phyloP scores from a whole-genome alignment of 805 yeast genomes.

The Candida pseudoglaebosa region DNA sequence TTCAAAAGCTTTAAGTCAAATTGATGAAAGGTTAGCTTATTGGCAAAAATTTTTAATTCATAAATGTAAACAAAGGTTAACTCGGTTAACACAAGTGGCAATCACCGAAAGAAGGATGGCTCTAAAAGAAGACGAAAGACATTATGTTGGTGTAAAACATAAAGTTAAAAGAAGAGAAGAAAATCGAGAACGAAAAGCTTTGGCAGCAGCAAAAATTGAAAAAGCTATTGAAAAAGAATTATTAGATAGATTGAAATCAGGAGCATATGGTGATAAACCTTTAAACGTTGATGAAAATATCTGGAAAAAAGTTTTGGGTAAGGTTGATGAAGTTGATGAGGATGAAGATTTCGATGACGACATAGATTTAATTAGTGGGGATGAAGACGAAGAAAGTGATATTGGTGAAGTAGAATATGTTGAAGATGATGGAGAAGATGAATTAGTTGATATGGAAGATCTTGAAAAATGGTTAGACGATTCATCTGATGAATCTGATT shows the following conservation, averaged over 20 bases:
- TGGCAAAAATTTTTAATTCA: constrained; percentile 92
- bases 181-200: constrained; percentile 92
- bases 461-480: constrained; percentile 79
- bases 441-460: constrained; percentile 89
- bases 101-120: constrained; percentile 93
- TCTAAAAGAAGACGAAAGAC: constrained; percentile 85
- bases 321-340: constrained; percentile 50
- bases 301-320: constrained; percentile 90
- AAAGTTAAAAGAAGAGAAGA: constrained; percentile 94
- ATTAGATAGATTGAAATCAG: constrained; percentile 90
- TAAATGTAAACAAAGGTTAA: constrained; percentile 93
- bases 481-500: constrained; percentile 34
- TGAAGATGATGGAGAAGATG: constrained; percentile 86
- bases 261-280: constrained; percentile 98
- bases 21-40: constrained; percentile 80
- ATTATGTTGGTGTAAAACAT: constrained; percentile 86
- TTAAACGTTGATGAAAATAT: constrained; percentile 92
- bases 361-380: constrained; percentile 45
- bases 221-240: constrained; percentile 95
- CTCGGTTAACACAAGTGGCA: constrained; percentile 92
- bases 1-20: constrained; percentile 79
- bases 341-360: constrained; percentile 58
- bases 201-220: constrained; percentile 94
- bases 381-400: constrained; percentile 49
- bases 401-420: constrained; percentile 83